Conservation (phyloP, 257 asterid genomes). For the Scutellaria baicalensis region DNA sequence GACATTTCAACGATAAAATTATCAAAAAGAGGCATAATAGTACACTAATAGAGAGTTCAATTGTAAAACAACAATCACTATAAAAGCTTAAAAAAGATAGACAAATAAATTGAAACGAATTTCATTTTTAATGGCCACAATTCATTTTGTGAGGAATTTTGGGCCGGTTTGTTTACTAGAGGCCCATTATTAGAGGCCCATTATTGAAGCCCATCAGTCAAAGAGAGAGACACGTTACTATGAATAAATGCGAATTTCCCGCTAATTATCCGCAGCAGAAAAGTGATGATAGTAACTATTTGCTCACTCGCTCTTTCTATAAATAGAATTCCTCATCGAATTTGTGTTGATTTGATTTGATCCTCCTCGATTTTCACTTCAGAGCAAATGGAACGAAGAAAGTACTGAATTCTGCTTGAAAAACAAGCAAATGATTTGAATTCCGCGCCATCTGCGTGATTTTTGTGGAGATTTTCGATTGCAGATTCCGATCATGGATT, state of each 20-base stretch:
- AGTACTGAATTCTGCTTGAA: not conserved
- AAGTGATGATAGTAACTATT: not conserved
- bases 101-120: too few relatives aligned
- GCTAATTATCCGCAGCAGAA: slow-evolving; percentile 16
- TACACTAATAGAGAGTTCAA: too few relatives aligned
- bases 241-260: slow-evolving; percentile 29
- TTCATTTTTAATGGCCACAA: too few relatives aligned
- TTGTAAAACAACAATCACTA: too few relatives aligned
- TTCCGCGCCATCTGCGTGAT: not conserved
- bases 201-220: not conserved
- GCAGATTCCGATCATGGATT: slow-evolving; percentile 12
- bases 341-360: not conserved
- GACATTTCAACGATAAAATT: too few relatives aligned
- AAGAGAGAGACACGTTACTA: slow-evolving; percentile 1
- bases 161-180: not conserved
- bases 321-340: not conserved
- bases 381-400: not conserved
- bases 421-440: not conserved
- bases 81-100: too few relatives aligned
- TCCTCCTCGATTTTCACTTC: not conserved
- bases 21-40: too few relatives aligned
- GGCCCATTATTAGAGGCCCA: slow-evolving; percentile 4
- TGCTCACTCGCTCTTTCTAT: not conserved
- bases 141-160: not conserved
- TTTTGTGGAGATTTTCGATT: not conserved